These are phyloP conservation scores for Metarhizium anisopliae DNA, from an alignment of 2,329 filamentous ascomycete genomes.

Conservation along the genomic window DNA sequence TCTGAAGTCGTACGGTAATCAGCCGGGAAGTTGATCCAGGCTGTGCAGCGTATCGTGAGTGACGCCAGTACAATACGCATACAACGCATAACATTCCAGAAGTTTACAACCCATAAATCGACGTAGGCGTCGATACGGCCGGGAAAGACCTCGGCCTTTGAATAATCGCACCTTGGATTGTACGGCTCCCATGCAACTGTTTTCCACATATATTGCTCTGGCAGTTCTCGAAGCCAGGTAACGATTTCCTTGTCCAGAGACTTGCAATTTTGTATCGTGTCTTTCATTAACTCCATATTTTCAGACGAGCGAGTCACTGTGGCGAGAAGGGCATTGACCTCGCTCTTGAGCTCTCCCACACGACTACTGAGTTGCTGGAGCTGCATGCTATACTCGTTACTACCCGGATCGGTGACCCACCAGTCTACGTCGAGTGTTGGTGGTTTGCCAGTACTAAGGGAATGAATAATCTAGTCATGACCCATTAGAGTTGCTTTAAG, in stretches of 20 bases:
- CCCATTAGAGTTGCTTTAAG: neutral
- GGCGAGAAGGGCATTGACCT: constrained; percentile 41
- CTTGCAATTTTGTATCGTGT: constrained; percentile 42
- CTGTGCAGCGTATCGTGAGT: constrained; percentile 46
- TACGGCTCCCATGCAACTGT: constrained; percentile 49
- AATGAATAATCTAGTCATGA: constrained; percentile 40
- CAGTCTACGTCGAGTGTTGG: constrained; percentile 46
- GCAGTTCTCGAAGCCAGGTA: constrained; percentile 39
- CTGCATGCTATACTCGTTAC: constrained; percentile 34
- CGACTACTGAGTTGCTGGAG: constrained; percentile 43
- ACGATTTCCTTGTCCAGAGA: constrained; percentile 41
- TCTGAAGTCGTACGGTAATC: constrained; percentile 54
- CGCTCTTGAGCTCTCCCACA: constrained; percentile 42
- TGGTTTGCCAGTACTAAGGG: constrained; percentile 40
- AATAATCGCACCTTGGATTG: constrained; percentile 40
- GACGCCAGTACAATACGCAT: constrained; percentile 44
- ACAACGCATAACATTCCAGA: constrained; percentile 46
- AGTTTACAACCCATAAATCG: constrained; percentile 47
- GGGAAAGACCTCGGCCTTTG: constrained; percentile 45
- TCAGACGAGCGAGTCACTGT: constrained; percentile 35
- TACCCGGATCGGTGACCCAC: constrained; percentile 45
- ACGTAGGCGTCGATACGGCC: constrained; percentile 50
- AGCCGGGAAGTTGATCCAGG: constrained; percentile 49
- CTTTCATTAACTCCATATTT: constrained; percentile 39
- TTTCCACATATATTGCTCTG: constrained; percentile 37